Evolutionary conservation across 148 eudicot species (phyloP), one percentile per base, ranked within the genome.

Genomic region (Silene uniflora): DNA sequence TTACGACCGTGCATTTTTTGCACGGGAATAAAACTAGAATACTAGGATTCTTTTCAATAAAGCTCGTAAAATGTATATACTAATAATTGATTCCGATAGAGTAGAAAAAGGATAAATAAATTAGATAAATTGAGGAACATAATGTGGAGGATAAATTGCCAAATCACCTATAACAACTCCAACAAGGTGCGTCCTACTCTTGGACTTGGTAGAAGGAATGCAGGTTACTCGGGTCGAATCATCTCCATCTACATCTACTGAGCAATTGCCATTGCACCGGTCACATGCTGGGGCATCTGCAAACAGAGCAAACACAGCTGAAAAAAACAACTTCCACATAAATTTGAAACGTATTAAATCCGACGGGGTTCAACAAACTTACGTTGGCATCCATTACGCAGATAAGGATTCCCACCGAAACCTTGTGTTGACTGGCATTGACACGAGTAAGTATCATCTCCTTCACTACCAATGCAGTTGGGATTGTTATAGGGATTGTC

Each of bases 361-460:
- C 13, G 13, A 42, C 3, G 49, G 7, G 59, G 72, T 52, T 46
- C 10, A 49, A 3, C 17, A 24, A 73, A 21, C 81, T 25, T 74
- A 74, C 82, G 19, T 62, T 74, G 73, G 70, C 78, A 79, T 60
- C 77, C 77, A 74, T 47, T 74, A 46, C 74, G 77, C 29, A 73
- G 69, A 74, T 79, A 79, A 60, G 77, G 76, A 18, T 69, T 75
- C 19, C 85, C 74, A 18, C 61, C 69, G 16, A 66, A 66, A 66
- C 69, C 74, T 69, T 60, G 67, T 11, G 69, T 62, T 10, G 11
- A 4, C 18, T 69, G 78, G 42, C 80, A 69, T 29, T 7, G 0
- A 25, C 79, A 76, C 23, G 11, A 59, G 60, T 69, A 69, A 59
- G 16, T 18, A 42, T 74, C 32, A 1, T 29, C 68, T 10, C 8